Evolutionary conservation across 1,139 yeast genomes (phyloP).

Genomic region (Yamadazyma songkhlaensis): DNA sequence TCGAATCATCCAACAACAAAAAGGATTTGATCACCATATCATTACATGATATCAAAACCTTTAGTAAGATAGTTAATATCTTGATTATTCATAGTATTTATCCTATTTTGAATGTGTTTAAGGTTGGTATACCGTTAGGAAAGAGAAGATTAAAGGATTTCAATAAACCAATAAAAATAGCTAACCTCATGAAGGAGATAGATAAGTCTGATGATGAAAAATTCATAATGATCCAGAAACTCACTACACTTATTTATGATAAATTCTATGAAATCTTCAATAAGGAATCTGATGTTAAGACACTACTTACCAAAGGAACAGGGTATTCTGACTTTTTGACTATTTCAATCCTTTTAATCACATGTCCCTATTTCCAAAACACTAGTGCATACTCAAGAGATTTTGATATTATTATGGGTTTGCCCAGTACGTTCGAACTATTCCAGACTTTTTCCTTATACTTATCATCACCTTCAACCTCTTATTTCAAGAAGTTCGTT

Average conservation of each 20-base stretch:
- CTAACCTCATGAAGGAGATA: slow-evolving; percentile 8
- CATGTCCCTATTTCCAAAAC: slow-evolving; percentile 32
- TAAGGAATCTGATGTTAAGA: slow-evolving; percentile 49
- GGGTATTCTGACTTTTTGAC: slow-evolving; percentile 71
- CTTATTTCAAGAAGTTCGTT: slow-evolving; percentile 42
- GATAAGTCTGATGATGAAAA: slow-evolving; percentile 12
- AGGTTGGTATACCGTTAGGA: slow-evolving; percentile 65
- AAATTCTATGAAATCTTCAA: slow-evolving; percentile 32
- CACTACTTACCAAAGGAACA: slow-evolving; percentile 61
- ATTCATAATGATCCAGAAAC: slow-evolving; percentile 16
- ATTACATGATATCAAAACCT: slow-evolving; percentile 75
- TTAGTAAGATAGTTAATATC: slow-evolving; percentile 61
- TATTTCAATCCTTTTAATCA: slow-evolving; percentile 50
- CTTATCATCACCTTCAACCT: slow-evolving; percentile 39
- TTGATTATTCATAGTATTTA: slow-evolving; percentile 71
- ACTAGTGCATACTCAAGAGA: slow-evolving; percentile 13
- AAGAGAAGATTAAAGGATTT: slow-evolving; percentile 55
- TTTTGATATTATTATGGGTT: slow-evolving; percentile 15
- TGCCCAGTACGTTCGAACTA: slow-evolving; percentile 61
- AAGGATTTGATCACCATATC: slow-evolving; percentile 64
- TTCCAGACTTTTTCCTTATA: slow-evolving; percentile 54
- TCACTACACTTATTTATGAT: slow-evolving; percentile 35
- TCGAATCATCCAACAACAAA: slow-evolving; percentile 16
- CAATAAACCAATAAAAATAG: slow-evolving; percentile 23
- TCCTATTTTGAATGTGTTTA: slow-evolving; percentile 52